Evolutionary conservation across 805 yeast species (phyloP).

Genomic region (Lipomyces spencermartinsiae): DNA sequence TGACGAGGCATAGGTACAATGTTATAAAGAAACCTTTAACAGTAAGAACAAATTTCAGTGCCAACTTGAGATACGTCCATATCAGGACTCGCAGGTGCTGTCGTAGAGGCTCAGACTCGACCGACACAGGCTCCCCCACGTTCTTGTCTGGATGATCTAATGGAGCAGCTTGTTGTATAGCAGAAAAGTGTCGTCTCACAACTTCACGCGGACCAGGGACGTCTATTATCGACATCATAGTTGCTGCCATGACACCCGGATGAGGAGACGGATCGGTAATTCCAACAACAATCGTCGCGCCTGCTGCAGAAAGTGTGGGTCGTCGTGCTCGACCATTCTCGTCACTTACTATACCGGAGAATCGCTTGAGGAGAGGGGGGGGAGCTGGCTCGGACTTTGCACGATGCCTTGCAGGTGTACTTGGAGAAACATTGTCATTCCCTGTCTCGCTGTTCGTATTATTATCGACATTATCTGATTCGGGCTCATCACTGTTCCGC

Average conservation of each 20-base stretch:
- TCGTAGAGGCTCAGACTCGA: neutral
- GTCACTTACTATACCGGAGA: constrained; percentile 2
- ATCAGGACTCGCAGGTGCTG: constrained; percentile 2
- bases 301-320: constrained; percentile 27
- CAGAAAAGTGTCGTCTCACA: neutral
- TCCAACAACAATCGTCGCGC: constrained; percentile 19
- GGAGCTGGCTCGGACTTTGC: constrained; percentile 14
- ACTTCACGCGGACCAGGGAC: constrained; percentile 28
- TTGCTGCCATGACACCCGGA: constrained; percentile 35
- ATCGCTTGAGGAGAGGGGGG: constrained; percentile 19
- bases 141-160: neutral
- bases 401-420: neutral
- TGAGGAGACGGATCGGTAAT: constrained; percentile 31
- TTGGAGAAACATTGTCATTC: neutral
- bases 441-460: neutral
- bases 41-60: constrained; percentile 19
- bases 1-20: constrained; percentile 34
- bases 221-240: constrained; percentile 11
- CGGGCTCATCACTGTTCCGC: neutral
- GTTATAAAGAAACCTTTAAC: constrained; percentile 31
- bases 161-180: neutral
- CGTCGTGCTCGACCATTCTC: constrained; percentile 19
- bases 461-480: neutral
- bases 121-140: neutral
- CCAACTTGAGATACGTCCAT: constrained; percentile 18